Evolutionary conservation across 106 monocot genomes (phyloP).

Genomic region (Apostasia shenzhenica): DNA sequence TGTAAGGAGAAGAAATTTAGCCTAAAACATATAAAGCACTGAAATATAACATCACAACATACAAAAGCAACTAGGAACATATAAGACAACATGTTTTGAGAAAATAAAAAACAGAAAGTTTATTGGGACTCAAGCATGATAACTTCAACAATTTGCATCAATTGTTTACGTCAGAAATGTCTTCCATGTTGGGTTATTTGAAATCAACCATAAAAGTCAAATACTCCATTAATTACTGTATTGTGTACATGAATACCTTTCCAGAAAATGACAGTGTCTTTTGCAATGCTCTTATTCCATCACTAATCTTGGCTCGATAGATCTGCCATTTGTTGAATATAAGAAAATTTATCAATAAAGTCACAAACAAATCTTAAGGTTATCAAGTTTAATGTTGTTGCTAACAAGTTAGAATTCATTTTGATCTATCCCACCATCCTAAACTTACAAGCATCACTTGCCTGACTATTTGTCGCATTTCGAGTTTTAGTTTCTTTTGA

Average conservation of each 20-base stretch:
- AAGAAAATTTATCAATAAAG: not conserved
- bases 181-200: not conserved
- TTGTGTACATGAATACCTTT: constrained; percentile 12
- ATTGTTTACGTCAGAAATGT: not conserved
- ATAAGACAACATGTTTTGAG: not conserved
- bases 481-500: constrained; percentile 9
- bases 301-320: constrained; percentile 28
- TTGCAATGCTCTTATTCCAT: constrained; percentile 40
- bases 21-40: not conserved
- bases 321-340: constrained; percentile 14
- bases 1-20: not conserved
- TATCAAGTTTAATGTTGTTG: not conserved
- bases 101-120: not conserved
- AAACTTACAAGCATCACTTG: constrained; percentile 3
- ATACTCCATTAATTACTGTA: not conserved
- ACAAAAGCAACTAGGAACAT: not conserved
- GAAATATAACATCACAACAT: not conserved
- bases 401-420: not conserved
- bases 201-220: not conserved
- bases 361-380: not conserved
- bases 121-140: not conserved
- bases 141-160: not conserved
- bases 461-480: constrained; percentile 3
- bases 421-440: not conserved
- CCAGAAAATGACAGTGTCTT: constrained; percentile 24